These are phyloP conservation scores for Spongospora subterranea DNA, from an alignment of 208 protist species.

Conservation along the genomic window DNA sequence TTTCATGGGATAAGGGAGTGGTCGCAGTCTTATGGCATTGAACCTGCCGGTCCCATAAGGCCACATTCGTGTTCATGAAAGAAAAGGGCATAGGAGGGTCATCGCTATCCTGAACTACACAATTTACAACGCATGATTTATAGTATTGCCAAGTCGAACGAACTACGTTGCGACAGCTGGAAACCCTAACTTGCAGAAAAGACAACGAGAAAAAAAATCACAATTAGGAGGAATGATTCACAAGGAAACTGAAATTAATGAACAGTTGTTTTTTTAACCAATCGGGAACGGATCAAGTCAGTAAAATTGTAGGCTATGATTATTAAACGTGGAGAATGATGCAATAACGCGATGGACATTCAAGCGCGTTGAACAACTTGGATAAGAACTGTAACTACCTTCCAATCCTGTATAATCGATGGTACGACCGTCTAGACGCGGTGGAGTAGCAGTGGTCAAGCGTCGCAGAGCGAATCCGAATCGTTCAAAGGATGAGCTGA, in stretches of 20 bases:
- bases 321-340: too few relatives aligned
- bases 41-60: conserved; percentile 30
- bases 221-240: not conserved
- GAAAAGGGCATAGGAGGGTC: conserved; percentile 76
- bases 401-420: conserved; percentile 75
- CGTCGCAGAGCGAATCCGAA: conserved; percentile 71
- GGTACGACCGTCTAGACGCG: conserved; percentile 74
- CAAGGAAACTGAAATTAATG: conserved; percentile 64
- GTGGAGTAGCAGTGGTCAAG: conserved; percentile 82
- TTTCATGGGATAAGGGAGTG: conserved; percentile 52
- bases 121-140: not conserved
- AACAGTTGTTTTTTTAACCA: too few relatives aligned
- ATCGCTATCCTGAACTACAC: conserved; percentile 42
- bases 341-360: too few relatives aligned
- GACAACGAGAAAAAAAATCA: too few relatives aligned
- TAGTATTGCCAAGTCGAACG: not conserved
- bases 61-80: conserved; percentile 68
- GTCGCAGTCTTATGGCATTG: conserved; percentile 65
- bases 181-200: too few relatives aligned
- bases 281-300: too few relatives aligned
- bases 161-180: too few relatives aligned
- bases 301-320: too few relatives aligned
- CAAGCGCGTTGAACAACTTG: too few relatives aligned
- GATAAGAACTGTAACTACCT: too few relatives aligned
- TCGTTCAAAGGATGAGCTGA: conserved; percentile 71